Conservation (phyloP, 2,329 filamentous ascomycete species). For the Clarireedia monteithiana region DNA sequence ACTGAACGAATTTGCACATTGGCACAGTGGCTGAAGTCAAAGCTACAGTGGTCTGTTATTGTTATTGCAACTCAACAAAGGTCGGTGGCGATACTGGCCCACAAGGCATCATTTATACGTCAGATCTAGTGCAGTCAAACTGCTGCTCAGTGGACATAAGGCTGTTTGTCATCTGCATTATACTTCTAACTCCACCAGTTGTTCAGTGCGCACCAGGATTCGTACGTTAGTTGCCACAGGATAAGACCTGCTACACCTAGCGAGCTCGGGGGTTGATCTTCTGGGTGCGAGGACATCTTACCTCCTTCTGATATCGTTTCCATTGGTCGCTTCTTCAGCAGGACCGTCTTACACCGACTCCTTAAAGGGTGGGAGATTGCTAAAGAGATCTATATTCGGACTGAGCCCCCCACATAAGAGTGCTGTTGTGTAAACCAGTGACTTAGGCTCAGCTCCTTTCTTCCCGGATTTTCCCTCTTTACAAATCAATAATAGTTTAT, state of each 20-base stretch:
- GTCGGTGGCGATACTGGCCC: constrained; percentile 12
- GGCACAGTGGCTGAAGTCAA: not conserved
- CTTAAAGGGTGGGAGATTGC: constrained; percentile 6
- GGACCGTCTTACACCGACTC: constrained; percentile 11
- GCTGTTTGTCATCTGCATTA: constrained; percentile 21
- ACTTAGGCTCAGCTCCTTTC: constrained; percentile 9
- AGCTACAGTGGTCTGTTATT: constrained; percentile 8
- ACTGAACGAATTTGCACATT: not conserved
- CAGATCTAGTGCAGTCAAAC: constrained; percentile 12
- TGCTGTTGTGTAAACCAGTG: constrained; percentile 12
- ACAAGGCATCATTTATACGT: constrained; percentile 20
- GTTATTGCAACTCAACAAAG: constrained; percentile 14
- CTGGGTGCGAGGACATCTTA: constrained; percentile 1
- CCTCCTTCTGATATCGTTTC: constrained; percentile 5
- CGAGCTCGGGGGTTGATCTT: constrained; percentile 13
- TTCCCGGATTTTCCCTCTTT: constrained; percentile 11
- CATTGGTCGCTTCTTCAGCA: constrained; percentile 15
- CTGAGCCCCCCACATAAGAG: constrained; percentile 14
- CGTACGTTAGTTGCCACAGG: constrained; percentile 4
- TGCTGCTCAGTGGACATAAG: constrained; percentile 22
- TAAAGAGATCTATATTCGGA: constrained; percentile 10
- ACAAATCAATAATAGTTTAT: constrained; percentile 15
- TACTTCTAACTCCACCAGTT: constrained; percentile 22
- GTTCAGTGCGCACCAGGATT: constrained; percentile 10
- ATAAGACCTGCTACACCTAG: constrained; percentile 15